Evolutionary conservation across 1,139 yeast species (phyloP).

Genomic region (Sugiyamaella pinicola): DNA sequence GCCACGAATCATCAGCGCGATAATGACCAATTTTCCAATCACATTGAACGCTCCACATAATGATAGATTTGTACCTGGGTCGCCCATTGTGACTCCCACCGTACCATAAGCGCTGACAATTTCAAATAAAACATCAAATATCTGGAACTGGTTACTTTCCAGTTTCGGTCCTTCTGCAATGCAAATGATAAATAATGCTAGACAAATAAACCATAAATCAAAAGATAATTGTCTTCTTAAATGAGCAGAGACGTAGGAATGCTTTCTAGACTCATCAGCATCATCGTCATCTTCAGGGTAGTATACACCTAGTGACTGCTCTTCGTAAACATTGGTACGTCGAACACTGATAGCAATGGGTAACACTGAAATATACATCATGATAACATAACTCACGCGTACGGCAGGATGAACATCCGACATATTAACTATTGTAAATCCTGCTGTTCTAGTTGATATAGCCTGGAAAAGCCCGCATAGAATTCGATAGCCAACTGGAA

Average conservation of each 20-base stretch:
- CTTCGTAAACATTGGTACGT: constrained; percentile 96
- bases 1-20: constrained; percentile 91
- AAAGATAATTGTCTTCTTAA: constrained; percentile 88
- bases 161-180: constrained; percentile 77
- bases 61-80: constrained; percentile 65
- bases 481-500: constrained; percentile 68
- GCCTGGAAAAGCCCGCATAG: constrained; percentile 89
- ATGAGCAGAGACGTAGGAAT: constrained; percentile 79
- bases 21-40: constrained; percentile 78
- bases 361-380: constrained; percentile 97
- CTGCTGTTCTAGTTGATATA: constrained; percentile 91
- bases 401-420: constrained; percentile 81
- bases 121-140: constrained; percentile 80
- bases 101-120: constrained; percentile 95
- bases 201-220: constrained; percentile 90
- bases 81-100: constrained; percentile 88
- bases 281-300: constrained; percentile 46
- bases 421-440: constrained; percentile 73
- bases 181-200: constrained; percentile 84
- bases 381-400: constrained; percentile 88
- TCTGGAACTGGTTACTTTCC: constrained; percentile 55
- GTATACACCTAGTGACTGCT: constrained; percentile 88
- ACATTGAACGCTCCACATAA: constrained; percentile 71
- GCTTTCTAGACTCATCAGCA: constrained; percentile 35
- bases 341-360: constrained; percentile 96